phyloP scores from a whole-genome alignment of 2,329 filamentous ascomycete genomes.

The Fusarium sp. region DNA sequence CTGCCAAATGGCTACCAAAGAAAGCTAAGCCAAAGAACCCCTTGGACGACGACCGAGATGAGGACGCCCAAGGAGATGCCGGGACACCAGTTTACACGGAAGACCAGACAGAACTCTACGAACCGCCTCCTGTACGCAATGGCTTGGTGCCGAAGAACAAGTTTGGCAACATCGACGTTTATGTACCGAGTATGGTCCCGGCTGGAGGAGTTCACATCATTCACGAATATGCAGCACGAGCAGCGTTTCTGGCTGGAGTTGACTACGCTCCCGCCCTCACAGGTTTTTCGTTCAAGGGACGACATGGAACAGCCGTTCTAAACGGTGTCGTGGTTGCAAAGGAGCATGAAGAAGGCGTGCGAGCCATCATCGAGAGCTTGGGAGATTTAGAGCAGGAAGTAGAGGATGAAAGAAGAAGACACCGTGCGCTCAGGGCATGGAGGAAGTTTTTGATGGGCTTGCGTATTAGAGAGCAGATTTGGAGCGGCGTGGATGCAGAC shows the following conservation, averaged over 20 bases:
- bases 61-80: conserved; percentile 47
- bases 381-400: conserved; percentile 72
- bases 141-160: conserved; percentile 88
- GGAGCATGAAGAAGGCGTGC: conserved; percentile 77
- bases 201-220: conserved; percentile 79
- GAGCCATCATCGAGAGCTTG: conserved; percentile 74
- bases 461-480: conserved; percentile 79
- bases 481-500: conserved; percentile 64
- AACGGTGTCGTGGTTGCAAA: conserved; percentile 80
- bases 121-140: conserved; percentile 77
- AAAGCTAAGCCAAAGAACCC: conserved; percentile 50
- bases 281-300: conserved; percentile 87
- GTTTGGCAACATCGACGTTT: conserved; percentile 94
- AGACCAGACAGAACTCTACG: conserved; percentile 77
- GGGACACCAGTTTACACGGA: conserved; percentile 69
- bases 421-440: conserved; percentile 76
- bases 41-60: conserved; percentile 45
- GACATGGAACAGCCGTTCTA: conserved; percentile 85
- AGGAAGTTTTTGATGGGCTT: conserved; percentile 79
- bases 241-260: conserved; percentile 79
- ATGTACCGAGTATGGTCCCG: conserved; percentile 92
- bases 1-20: conserved; percentile 77
- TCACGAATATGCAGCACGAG: conserved; percentile 70
- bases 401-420: conserved; percentile 76
- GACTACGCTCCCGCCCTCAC: conserved; percentile 92